A percentile compares a stretch with the other conserved stretches of the same genome.
Evolutionary conservation across 805 yeast species (phyloP).

Genomic region (Yarrowia sp.): DNA sequence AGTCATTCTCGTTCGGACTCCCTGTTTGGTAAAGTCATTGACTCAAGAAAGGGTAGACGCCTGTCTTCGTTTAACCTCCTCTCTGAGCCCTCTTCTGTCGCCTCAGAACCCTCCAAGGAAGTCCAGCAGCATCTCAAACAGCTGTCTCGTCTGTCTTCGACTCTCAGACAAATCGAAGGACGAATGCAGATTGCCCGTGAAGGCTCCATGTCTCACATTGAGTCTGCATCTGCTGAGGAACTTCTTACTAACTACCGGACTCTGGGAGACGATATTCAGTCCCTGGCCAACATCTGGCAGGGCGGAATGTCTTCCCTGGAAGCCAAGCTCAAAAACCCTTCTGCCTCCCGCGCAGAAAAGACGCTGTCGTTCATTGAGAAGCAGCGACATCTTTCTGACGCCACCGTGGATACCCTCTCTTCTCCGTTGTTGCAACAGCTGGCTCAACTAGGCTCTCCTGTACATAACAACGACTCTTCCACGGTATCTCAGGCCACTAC

Average conservation of each 20-base stretch:
- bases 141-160: conserved; percentile 39
- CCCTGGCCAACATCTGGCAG: conserved; percentile 34
- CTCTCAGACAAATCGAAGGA: conserved; percentile 44
- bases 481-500: conserved; percentile 38
- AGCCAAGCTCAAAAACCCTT: conserved; percentile 18
- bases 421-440: conserved; percentile 28
- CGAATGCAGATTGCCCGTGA: conserved; percentile 44
- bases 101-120: conserved; percentile 16
- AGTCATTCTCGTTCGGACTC: conserved; percentile 12
- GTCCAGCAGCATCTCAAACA: conserved; percentile 19
- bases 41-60: conserved; percentile 23
- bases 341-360: conserved; percentile 32
- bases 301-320: conserved; percentile 34
- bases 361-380: conserved; percentile 31
- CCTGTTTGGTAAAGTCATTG: conserved; percentile 34
- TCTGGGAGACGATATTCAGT: conserved; percentile 25
- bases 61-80: conserved; percentile 32
- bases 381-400: conserved; percentile 37
- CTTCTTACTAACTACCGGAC: conserved; percentile 35
- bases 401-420: conserved; percentile 32
- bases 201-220: conserved; percentile 33
- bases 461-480: conserved; percentile 23
- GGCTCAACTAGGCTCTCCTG: conserved; percentile 15
- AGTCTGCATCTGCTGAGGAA: conserved; percentile 11
- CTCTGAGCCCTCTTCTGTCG: not conserved